Base-by-base conservation (phyloP, 2,329 filamentous ascomycete genomes). In the Cladosporium sp. region DNA sequence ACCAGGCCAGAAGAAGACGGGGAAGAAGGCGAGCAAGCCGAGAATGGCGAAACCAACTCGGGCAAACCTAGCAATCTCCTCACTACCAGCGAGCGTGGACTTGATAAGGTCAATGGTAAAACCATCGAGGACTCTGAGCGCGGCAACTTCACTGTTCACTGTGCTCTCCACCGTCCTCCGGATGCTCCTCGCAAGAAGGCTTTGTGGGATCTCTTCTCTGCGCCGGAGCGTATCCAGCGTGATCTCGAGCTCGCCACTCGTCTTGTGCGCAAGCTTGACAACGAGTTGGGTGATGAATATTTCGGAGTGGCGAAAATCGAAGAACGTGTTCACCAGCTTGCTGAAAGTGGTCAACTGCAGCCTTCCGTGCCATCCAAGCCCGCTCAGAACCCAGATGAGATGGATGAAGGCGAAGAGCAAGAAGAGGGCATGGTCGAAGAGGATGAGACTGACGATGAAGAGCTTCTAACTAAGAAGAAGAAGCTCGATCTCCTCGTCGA, bases 121-220 rank as follows among this genome's bases (percentile, higher is more conserved):
- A 96, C 90, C 0, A 95, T 99, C 55, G 89, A 95, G 63, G 93
- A 99, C 64, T 44, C 40, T 18, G 84, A 87, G 42, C 86, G 92
- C 45, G 93, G 93, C 36, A 93, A 99, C 67, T 99, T 99, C 68
- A 92, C 92, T 24, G 96, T 93, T 65, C 93, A 99, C 64, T 93
- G 97, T 43, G 93, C 93, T 53, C 88, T 99, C 18, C 93, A 99
- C 70, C 90, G 90, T 54, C 91, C 93, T 3, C 90, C 92, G 2
- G 80, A 80, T 32, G 84, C 89, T 51, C 88, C 90, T 2, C 80
- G 92, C 50, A 96, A 96, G 76, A 97, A 97, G 74, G 92, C 92
- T 0, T 73, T 97, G 2, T 97, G 92, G 92, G 92, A 97, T 68
- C 76, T 97, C 7, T 97, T 97, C 66, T 97, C 92, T 2, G 85